Evolutionary conservation across 805 yeast species (phyloP).

Genomic region (Gaillardinia entomophila): DNA sequence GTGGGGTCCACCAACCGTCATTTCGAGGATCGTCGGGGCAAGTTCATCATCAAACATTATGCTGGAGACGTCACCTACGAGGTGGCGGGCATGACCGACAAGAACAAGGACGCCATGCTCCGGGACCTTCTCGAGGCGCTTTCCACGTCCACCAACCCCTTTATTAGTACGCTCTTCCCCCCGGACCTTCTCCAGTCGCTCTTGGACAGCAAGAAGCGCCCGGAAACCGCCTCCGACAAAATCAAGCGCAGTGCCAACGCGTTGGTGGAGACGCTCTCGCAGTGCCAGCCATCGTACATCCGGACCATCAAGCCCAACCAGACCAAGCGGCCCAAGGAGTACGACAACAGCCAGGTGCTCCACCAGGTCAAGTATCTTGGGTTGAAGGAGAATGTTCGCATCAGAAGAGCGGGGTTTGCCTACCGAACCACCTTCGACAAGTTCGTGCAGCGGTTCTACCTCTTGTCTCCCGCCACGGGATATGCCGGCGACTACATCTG

Average conservation of each 20-base stretch:
- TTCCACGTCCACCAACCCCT: conserved; percentile 62
- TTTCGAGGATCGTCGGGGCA: conserved; percentile 81
- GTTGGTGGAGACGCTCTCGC: conserved; percentile 81
- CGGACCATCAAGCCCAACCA: conserved; percentile 98
- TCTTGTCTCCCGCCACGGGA: conserved; percentile 82
- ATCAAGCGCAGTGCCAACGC: conserved; percentile 89
- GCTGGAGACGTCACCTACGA: conserved; percentile 98
- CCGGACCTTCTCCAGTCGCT: conserved; percentile 27
- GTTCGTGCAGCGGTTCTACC: conserved; percentile 89
- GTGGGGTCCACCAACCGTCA: conserved; percentile 73
- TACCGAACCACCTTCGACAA: conserved; percentile 95
- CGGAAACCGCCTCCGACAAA: conserved; percentile 95
- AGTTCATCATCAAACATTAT: conserved; percentile 89
- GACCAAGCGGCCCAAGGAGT: conserved; percentile 84
- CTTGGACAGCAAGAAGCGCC: conserved; percentile 64
- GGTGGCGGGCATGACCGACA: conserved; percentile 86
- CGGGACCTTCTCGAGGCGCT: conserved; percentile 81
- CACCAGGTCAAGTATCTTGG: conserved; percentile 96
- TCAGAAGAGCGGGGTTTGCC: conserved; percentile 98
- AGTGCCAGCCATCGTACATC: conserved; percentile 91
- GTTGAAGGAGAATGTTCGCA: conserved; percentile 92
- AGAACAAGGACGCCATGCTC: conserved; percentile 90
- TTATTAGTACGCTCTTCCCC: conserved; percentile 47
- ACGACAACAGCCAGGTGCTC: conserved; percentile 80
- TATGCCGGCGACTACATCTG: conserved; percentile 76